Percentiles rank a stretch among this genome's conserved stretches.
Conservation (phyloP, 1,284 basidiomycete genomes). For the Pulchroboletus neoregius region DNA sequence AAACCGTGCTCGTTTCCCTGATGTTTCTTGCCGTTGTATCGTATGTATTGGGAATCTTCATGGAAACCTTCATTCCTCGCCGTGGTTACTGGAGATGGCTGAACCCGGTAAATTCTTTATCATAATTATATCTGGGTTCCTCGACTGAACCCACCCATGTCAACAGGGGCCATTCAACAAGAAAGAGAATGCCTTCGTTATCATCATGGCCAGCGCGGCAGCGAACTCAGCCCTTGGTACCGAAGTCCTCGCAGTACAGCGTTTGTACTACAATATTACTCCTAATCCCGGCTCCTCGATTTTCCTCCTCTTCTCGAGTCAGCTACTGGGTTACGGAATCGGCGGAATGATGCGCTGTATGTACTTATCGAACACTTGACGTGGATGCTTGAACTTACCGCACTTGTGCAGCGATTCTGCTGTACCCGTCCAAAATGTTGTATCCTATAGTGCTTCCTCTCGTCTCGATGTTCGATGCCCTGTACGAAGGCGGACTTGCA, state of each 20-base stretch:
- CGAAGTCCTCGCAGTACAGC: constrained; percentile 62
- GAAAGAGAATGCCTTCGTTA: constrained; percentile 57
- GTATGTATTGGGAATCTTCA: constrained; percentile 39
- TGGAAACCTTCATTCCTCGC: constrained; percentile 46
- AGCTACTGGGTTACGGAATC: constrained; percentile 55
- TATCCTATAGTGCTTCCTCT: constrained; percentile 54
- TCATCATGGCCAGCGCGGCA: constrained; percentile 66
- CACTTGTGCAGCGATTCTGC: constrained; percentile 38
- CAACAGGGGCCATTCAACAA: constrained; percentile 34
- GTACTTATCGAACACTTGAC: background rate
- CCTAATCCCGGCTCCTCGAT: constrained; percentile 54
- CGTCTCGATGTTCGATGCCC: constrained; percentile 53
- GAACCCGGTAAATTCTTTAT: constrained; percentile 44
- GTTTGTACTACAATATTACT: constrained; percentile 50
- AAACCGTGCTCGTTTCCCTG: constrained; percentile 49
- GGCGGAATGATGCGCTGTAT: constrained; percentile 46
- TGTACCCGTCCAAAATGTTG: constrained; percentile 65
- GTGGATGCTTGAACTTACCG: background rate
- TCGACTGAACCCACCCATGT: background rate
- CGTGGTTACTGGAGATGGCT: constrained; percentile 47
- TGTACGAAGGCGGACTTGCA: constrained; percentile 37
- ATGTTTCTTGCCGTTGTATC: constrained; percentile 50
- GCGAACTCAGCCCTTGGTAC: constrained; percentile 62
- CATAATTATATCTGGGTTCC: constrained; percentile 23
- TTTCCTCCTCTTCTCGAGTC: constrained; percentile 57